Base-by-base conservation (phyloP, 352 stramenopile genomes). In the Plasmopara viticola region DNA sequence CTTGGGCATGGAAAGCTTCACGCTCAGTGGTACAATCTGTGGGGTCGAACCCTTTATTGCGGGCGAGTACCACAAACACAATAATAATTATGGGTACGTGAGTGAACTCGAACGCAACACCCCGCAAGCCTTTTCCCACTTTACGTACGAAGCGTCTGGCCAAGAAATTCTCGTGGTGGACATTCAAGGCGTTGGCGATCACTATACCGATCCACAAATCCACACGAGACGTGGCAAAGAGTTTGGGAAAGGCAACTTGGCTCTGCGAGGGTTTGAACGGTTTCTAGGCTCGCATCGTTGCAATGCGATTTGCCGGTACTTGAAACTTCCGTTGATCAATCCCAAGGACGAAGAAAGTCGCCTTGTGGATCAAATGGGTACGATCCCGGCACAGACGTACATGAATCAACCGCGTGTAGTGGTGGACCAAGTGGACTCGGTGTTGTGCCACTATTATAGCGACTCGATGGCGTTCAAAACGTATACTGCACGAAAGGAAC, bases 161-260 rank as follows among this genome's bases (percentile, higher is more conserved):
- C 85, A 90, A 43, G 72, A 87, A 48, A 88, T 95, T 56, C 80
- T 98, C 31, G 86, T 97, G n/a, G 90, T 95, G 6, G 93, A 98
- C 66, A 93, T 98, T 57, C 93, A 98, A 52, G 93, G 93, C n/a
- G 87, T 97, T 29, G 84, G 82, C 5, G 90, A 98, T 72, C 74
- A 97, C 8, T 98, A 96, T 66, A 98, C 93, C n/a, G 93, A 98
- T 64, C 93, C 93, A 9, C 93, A 98, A 66, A 94, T 98, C 10
- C 79, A 97, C 31, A 94, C 84, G 0, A 65, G 70, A 17, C 64
- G 70, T 7, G 78, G 77, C n/a, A 86, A 87, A 43, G 78, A 90
- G 40, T 93, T 93, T 64, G 82, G 82, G 41, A 93, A 93, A 44
- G 82, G 82, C 2, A 93, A 93, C 41, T 53, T 93, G 29, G 57